Conservation (phyloP, 306 rosid species). For the Lathyrus tuberosus region DNA sequence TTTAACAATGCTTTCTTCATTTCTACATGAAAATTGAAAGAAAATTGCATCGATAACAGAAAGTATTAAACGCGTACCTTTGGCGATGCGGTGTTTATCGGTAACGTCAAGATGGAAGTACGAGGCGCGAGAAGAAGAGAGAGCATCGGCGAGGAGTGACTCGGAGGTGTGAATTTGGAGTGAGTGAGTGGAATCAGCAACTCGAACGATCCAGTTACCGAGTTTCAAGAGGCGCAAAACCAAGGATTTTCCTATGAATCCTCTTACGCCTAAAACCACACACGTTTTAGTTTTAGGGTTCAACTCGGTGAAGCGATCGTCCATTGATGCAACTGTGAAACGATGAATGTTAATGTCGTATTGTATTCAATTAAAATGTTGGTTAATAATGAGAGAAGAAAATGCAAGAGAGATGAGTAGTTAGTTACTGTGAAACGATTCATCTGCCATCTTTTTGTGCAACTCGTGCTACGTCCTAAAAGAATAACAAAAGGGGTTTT, state of each 20-base stretch:
- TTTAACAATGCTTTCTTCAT: not conserved
- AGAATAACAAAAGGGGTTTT: no score
- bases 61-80: constrained; percentile 44
- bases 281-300: constrained; percentile 68
- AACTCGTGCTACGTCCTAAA: no score
- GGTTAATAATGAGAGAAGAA: no score
- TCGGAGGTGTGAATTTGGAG: constrained; percentile 56
- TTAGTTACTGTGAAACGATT: no score
- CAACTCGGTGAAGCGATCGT: constrained; percentile 60
- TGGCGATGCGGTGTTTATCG: constrained; percentile 51
- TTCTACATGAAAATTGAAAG: not conserved
- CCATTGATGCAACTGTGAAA: constrained; percentile 47
- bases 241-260: constrained; percentile 75
- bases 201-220: constrained; percentile 76
- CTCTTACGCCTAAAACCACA: constrained; percentile 79
- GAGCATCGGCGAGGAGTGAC: constrained; percentile 58
- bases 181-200: constrained; percentile 74
- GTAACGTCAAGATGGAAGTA: constrained; percentile 61
- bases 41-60: constrained; percentile 3
- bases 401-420: not conserved
- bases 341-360: constrained; percentile 29
- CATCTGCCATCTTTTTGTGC: no score
- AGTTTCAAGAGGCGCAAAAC: constrained; percentile 62
- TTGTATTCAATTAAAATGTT: not conserved
- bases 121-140: constrained; percentile 73